Evolutionary conservation across 805 yeast genomes (phyloP), one percentile per base, ranked within the genome.

Genomic region (Zygotorulaspora chibaensis): DNA sequence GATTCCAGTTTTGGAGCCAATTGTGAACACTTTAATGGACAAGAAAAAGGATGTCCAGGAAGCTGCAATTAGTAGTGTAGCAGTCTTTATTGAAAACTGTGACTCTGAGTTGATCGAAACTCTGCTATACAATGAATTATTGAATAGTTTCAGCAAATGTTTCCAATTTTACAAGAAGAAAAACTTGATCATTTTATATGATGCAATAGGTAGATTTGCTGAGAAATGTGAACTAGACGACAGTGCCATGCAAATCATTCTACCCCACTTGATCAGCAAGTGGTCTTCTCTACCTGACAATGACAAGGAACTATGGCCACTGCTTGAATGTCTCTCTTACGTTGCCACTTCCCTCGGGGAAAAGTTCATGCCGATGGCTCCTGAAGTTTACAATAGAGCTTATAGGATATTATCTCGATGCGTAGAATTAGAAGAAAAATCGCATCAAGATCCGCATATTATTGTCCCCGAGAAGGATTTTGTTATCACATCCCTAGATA

Each of bases 41-140:
- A 74, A 72, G 42, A 88, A 87, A 69, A 89, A 90, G 62, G 85
- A 84, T 46, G 99, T 91, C n/a, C 99, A 93, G 68, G 91, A 89
- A 58, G 84, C 96, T 46, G 96, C 96, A 1, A 87, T 96, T 55
- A 79, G 89, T 30, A 86, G 96, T 9, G 75, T 91, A 36, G 84
- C 96, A 0, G 82, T 81, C 45, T 85, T 90, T 51, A 81, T 90
- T 34, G 97, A 90, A 58, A 78, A 75, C 47, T 76, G 93, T 17
- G 88, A 86, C 43, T 66, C 80, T 1, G 74, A 72, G 35, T 61
- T 84, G 35, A 72, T 90, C 40, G 75, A 73, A 20, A 82, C 83
- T 16, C 79, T 84, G 50, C 58, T 70, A 1, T 68, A 81, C 40
- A 85, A 75, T 38, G 84, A 83, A 8, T 71, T 93, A 47, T 70